A percentile compares a stretch with the other conserved stretches of the same genome.
Conservation (phyloP, 805 yeast genomes). For the Monosporozyma aerobia region DNA sequence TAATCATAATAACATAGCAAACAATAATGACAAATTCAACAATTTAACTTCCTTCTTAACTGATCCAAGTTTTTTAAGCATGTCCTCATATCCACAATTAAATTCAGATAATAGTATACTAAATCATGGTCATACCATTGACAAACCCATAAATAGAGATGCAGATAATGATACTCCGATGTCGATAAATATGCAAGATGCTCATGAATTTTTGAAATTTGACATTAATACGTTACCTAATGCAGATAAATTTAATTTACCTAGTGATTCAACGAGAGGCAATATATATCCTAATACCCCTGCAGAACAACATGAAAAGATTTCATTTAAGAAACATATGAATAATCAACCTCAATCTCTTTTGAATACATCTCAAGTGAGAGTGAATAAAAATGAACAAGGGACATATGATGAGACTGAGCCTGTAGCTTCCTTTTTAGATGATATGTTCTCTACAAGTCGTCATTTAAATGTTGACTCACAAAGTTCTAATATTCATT, state of each 20-base stretch:
- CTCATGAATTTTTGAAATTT: conserved; percentile 4
- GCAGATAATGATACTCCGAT: neutral
- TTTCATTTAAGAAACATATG: conserved; percentile 3
- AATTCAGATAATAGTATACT: neutral
- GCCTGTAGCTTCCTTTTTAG: conserved; percentile 14
- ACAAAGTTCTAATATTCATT: neutral
- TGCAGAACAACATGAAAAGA: conserved; percentile 20
- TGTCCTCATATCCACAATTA: conserved; percentile 1
- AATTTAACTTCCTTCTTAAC: neutral
- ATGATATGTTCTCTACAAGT: conserved; percentile 15
- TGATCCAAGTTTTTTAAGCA: conserved; percentile 3
- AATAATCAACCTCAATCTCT: neutral
- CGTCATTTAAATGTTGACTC: neutral
- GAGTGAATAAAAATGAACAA: too few species aligned
- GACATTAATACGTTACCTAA: neutral
- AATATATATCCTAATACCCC: conserved; percentile 10
- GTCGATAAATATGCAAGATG: neutral
- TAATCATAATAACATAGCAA: neutral
- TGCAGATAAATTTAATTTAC: neutral
- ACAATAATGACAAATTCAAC: neutral
- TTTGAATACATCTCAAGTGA: too few species aligned
- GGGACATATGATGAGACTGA: neutral
- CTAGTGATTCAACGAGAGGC: neutral
- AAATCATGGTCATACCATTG: neutral
- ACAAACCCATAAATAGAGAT: neutral